phyloP scores from a whole-genome alignment of 768 basidiomycete genomes.

The Pleurotus ostreatus region DNA sequence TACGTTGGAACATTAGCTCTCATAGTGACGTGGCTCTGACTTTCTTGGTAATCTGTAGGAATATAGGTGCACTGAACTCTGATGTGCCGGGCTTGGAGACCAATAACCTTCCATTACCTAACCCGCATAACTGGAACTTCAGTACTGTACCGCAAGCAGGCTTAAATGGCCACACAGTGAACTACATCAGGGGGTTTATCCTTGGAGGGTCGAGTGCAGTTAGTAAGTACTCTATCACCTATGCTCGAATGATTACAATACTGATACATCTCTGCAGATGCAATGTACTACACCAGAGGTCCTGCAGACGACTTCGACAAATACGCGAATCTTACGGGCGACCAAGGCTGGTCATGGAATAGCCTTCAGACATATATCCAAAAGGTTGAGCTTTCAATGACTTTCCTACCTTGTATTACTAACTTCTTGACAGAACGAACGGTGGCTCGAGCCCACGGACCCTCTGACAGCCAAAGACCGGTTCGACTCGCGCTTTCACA shows the following conservation, averaged over 20 bases:
- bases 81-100: conserved; percentile 8
- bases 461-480: conserved; percentile 20
- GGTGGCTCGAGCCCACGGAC: conserved; percentile 16
- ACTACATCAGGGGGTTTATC: no score
- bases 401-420: neutral
- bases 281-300: conserved; percentile 20
- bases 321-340: conserved; percentile 18
- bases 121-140: conserved; percentile 17
- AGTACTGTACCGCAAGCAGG: conserved; percentile 1
- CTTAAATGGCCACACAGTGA: no score
- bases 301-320: conserved; percentile 21
- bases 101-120: neutral
- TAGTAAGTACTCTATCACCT: no score
- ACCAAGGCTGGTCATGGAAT: conserved; percentile 25
- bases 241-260: no score
- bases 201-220: no score
- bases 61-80: conserved; percentile 12
- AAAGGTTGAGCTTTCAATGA: conserved; percentile 11
- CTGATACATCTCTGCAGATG: conserved; percentile 8
- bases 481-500: conserved; percentile 22
- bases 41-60: conserved; percentile 5
- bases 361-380: conserved; percentile 17
- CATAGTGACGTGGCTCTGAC: no score
- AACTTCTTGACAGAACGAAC: conserved; percentile 11
- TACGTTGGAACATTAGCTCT: neutral